Evolutionary conservation across 345 rosid genomes (phyloP).

Genomic region (Dimocarpus longan): DNA sequence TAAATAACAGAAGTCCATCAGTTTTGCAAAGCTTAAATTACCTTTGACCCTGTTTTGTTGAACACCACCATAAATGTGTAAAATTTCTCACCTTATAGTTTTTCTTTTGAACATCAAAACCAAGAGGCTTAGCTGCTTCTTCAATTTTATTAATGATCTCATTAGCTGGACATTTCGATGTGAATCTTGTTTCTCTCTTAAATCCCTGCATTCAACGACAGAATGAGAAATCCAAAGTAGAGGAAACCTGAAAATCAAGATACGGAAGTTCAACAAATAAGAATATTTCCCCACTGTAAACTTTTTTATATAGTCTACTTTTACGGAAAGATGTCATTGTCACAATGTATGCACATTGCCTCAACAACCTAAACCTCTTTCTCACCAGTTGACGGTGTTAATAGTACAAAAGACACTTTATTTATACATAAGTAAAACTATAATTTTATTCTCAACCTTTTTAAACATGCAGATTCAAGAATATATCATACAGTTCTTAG

Average conservation of each 20-base stretch:
- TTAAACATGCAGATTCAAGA: background rate
- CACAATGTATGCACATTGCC: background rate
- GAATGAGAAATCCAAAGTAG: background rate
- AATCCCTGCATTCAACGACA: constrained; percentile 49
- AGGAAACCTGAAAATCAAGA: background rate
- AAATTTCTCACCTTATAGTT: constrained; percentile 71
- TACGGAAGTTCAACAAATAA: background rate
- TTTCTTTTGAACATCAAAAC: constrained; percentile 87
- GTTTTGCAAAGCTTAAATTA: background rate
- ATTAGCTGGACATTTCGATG: constrained; percentile 74
- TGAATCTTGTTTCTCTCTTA: constrained; percentile 91
- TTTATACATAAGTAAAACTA: background rate
- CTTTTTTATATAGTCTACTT: background rate
- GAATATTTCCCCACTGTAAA: background rate
- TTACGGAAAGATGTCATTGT: background rate
- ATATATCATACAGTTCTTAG: background rate
- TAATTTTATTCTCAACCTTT: background rate
- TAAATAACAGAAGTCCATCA: constrained; percentile 6
- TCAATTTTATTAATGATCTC: constrained; percentile 89
- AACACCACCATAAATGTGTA: background rate
- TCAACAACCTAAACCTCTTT: background rate
- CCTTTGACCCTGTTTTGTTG: background rate
- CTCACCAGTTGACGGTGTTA: background rate
- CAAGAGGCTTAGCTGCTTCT: constrained; percentile 93
- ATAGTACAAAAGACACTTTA: background rate